Percentiles rank a stretch among this genome's conserved stretches.
Evolutionary conservation across 495 filamentous ascomycete genomes (phyloP).

Genomic region (Penicillium psychrofluorescens): DNA sequence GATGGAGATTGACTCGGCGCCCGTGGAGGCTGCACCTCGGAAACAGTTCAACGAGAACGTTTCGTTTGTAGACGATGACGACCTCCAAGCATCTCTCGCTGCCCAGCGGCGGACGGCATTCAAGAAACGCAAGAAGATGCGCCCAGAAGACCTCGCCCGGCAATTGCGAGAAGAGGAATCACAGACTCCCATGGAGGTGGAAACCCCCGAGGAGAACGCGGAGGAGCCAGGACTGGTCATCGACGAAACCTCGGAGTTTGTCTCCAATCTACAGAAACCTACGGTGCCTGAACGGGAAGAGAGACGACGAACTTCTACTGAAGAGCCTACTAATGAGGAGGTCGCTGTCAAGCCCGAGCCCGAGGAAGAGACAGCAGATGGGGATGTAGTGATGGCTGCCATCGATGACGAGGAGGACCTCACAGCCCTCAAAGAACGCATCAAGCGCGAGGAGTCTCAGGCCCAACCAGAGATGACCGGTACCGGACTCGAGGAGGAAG

Average conservation of each 20-base stretch:
- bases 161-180: conserved; percentile 71
- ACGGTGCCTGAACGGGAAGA: conserved; percentile 53
- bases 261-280: conserved; percentile 70
- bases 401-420: conserved; percentile 49
- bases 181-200: conserved; percentile 44
- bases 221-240: conserved; percentile 74
- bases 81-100: conserved; percentile 79
- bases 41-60: conserved; percentile 59
- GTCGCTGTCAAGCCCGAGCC: conserved; percentile 40
- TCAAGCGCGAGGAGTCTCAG: conserved; percentile 44
- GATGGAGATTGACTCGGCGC: conserved; percentile 72
- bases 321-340: conserved; percentile 26
- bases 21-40: conserved; percentile 30
- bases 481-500: conserved; percentile 81
- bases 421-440: conserved; percentile 21
- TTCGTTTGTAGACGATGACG: conserved; percentile 84
- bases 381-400: conserved; percentile 54
- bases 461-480: conserved; percentile 46
- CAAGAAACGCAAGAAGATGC: conserved; percentile 80
- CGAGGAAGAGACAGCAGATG: conserved; percentile 46
- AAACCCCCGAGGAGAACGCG: conserved; percentile 36
- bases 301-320: conserved; percentile 25
- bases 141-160: conserved; percentile 78
- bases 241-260: conserved; percentile 92
- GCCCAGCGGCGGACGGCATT: conserved; percentile 71